Evolutionary conservation across 768 basidiomycete genomes (phyloP).

Genomic region (Suillus luteus): DNA sequence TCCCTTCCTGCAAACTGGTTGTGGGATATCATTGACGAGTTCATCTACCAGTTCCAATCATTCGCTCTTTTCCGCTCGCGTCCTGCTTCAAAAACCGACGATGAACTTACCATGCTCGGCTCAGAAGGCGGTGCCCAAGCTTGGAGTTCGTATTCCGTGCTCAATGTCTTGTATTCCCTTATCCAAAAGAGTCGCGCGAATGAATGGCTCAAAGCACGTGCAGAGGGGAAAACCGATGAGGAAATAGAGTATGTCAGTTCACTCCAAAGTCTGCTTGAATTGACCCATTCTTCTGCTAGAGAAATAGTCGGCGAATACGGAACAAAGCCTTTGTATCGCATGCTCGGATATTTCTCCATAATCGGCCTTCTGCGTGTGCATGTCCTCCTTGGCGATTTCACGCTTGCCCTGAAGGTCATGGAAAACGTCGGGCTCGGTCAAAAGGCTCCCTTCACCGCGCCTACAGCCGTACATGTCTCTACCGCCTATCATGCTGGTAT

Average conservation of each 20-base stretch:
- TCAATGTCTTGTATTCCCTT: constrained; percentile 97
- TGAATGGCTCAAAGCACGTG: constrained; percentile 84
- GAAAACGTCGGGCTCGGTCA: constrained; percentile 91
- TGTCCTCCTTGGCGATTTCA: constrained; percentile 93
- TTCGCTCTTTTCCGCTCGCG: constrained; percentile 93
- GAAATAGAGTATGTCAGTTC: constrained; percentile 71
- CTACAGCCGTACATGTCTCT: constrained; percentile 95
- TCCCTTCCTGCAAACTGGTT: constrained; percentile 97
- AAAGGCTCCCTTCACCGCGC: constrained; percentile 91
- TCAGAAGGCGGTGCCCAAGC: constrained; percentile 79
- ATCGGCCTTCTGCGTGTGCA: constrained; percentile 96
- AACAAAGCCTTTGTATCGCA: constrained; percentile 84
- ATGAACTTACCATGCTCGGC: constrained; percentile 81
- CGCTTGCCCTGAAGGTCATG: constrained; percentile 92
- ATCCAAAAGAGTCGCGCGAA: constrained; percentile 97
- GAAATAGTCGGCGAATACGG: constrained; percentile 93
- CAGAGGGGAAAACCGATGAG: constrained; percentile 76
- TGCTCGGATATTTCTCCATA: constrained; percentile 96
- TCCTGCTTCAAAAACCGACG: constrained; percentile 82
- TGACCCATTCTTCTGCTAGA: constrained; percentile 39
- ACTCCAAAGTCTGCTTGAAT: background rate
- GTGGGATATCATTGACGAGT: constrained; percentile 97
- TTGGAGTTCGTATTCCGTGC: constrained; percentile 97
- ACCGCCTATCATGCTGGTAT: constrained; percentile 96
- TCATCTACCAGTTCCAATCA: constrained; percentile 97